Base-by-base conservation (phyloP, 805 yeast species). In the Yarrowia phangngaensis region DNA sequence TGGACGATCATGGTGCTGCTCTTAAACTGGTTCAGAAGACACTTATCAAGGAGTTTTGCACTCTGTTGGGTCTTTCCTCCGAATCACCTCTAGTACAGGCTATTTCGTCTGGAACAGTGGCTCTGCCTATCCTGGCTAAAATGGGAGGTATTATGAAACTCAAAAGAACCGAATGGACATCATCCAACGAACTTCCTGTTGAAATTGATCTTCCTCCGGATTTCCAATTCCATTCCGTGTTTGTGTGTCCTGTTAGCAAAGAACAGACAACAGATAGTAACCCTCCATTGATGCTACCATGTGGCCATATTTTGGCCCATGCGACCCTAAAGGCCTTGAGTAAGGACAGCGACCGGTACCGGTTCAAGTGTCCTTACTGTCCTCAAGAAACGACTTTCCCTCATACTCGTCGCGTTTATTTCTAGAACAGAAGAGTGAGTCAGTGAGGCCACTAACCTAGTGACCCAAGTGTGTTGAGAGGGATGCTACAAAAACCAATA, bases 281-380 rank as follows among this genome's bases (percentile, higher is more conserved):
- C 55, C 84, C 84, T n/a, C 82, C 85, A 3, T 72, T 73, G 68
- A 67, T 74, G 48, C 62, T 80, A 19, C 79, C 80, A 3, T 80
- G 86, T 58, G 77, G 78, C 34, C 90, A 82, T 62, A 68, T 82
- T 6, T 66, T 82, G 2, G 75, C 83, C 0, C 70, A 70, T 54
- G 74, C 74, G 47, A 75, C 80, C 51, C 60, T 80, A 52, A 64
- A 63, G 34, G 72, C 72, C 32, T 61, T 82, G 53, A 68, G 70
- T 29, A 63, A 65, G 54, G 64, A 66, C 29, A 62, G 60, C 33
- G 55, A 67, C n/a, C 69, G 71, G 24, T 65, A 65, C 50, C 64
- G 70, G 31, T 78, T 81, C 64, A 81, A 81, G 59, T 82, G 88
- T 60, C 88, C 87, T 1, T 82, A 82, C 56, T 82, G 88, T 59